Percentiles rank a stretch among this genome's conserved stretches.
Conservation (phyloP, 2,329 filamentous ascomycete species). For the Monosporascus sp. region DNA sequence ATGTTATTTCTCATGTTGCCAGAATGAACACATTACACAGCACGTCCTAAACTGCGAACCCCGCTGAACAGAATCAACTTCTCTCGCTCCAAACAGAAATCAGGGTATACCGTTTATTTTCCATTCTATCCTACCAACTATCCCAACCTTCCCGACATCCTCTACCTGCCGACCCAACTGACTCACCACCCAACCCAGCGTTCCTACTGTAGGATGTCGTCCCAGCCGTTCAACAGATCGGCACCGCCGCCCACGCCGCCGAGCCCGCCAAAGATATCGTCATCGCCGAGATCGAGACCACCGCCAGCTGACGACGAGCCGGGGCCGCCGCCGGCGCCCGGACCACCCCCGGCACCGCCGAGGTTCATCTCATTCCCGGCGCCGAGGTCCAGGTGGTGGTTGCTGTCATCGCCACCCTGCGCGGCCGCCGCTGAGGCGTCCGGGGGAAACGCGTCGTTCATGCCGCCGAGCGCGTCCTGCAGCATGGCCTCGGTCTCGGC, state of each 20-base stretch:
- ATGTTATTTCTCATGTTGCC: no score
- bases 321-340: conserved; percentile 33
- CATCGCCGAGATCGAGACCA: conserved; percentile 33
- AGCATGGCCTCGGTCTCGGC: conserved; percentile 33
- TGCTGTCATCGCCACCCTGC: conserved; percentile 29
- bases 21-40: no score
- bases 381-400: conserved; percentile 34
- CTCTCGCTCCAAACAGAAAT: no score
- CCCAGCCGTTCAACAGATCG: conserved; percentile 26
- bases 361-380: conserved; percentile 31
- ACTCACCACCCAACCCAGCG: no score
- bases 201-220: conserved; percentile 8
- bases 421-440: conserved; percentile 39
- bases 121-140: no score
- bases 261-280: conserved; percentile 40
- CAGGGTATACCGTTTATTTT: no score
- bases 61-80: no score
- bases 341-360: conserved; percentile 30
- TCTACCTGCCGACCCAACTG: no score
- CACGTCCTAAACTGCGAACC: no score
- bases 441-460: conserved; percentile 32
- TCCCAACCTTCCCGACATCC: no score
- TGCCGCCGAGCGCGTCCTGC: conserved; percentile 37
- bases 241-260: conserved; percentile 16
- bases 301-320: conserved; percentile 30